phyloP scores from a whole-genome alignment of 345 rosid genomes.

The Sonneratia caseolaris region DNA sequence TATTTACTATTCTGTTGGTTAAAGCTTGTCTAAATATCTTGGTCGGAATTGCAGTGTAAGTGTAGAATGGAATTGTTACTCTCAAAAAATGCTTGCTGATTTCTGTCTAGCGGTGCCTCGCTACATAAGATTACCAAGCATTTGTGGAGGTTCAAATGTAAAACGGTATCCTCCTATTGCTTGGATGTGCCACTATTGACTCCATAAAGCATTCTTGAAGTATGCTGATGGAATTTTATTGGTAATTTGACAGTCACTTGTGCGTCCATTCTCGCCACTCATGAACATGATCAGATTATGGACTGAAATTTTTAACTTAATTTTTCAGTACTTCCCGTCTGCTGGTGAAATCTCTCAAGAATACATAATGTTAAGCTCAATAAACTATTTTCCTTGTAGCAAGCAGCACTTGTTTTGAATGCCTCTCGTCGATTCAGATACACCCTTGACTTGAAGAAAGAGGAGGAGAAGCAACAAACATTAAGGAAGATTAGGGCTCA shows the following conservation, averaged over 20 bases:
- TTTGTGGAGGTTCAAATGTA: too few relatives aligned
- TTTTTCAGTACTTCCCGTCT: neutral
- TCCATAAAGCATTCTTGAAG: neutral
- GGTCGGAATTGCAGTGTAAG: too few relatives aligned
- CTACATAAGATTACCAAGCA: neutral
- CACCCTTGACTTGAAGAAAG: slow-evolving; percentile 85
- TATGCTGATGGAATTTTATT: neutral
- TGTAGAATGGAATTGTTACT: too few relatives aligned
- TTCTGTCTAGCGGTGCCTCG: neutral
- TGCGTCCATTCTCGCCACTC: neutral
- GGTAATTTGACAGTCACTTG: neutral
- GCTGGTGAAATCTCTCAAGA: neutral
- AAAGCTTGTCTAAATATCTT: too few relatives aligned
- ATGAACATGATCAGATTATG: neutral
- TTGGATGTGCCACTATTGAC: neutral
- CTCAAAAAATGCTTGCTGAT: too few relatives aligned
- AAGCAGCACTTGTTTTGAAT: slow-evolving; percentile 91
- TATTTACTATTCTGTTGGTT: neutral
- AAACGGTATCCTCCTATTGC: neutral
- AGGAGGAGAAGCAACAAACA: slow-evolving; percentile 54
- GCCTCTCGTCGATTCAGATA: slow-evolving; percentile 97
- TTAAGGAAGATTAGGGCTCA: slow-evolving; percentile 74
- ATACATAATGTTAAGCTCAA: neutral
- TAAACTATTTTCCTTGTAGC: slow-evolving; percentile 35
- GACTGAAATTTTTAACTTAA: too few relatives aligned